Base-by-base conservation (phyloP, 1,284 basidiomycete species). In the Boletus semigastroideus region DNA sequence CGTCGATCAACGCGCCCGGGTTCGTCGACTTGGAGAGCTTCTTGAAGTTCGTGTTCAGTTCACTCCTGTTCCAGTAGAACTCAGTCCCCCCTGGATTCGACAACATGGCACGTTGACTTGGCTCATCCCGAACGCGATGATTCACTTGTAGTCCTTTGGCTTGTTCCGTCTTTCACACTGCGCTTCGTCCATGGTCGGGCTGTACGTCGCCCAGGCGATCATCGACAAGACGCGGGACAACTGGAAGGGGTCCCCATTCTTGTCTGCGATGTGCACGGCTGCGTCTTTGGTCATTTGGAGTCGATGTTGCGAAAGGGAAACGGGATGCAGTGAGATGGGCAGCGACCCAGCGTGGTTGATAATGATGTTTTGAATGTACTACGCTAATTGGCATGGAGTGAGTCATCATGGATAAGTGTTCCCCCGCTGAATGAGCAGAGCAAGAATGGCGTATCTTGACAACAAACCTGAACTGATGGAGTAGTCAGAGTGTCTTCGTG, bases 121-220 rank as follows among this genome's bases (percentile, higher is more conserved):
- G 13, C 12, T n/a, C 11, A 13, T 13, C 36, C 19, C 4, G 9
- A 1, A 8, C 7, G 1, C 6, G 10, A 31, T 34, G 4, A 4
- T 28, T 14, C 22, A 7, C 16, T 9, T 17, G 8, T 52, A 87
- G 84, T 90, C 89, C 69, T 91, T 90, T 64, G 87, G 87, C 5
- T 76, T 91, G n/a, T 91, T 89, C 56, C 90, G 89, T 3, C 77
- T 92, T 17, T 90, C 87, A 7, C 92, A 90, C 68, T 81, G 87
- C n/a, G 87, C 86, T 0, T 89, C 85, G 14, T 87, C 84, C 3
- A 87, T 90, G 79, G 83, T 91, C 7, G 25, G 25, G 0, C 90
- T 87, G 5, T 89, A 87, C 56, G 83, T 87, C 10, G 84, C 90
- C 39, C 87, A 91, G 68, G 86, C 82, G 6, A 90, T 92, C 62